Evolutionary conservation across 225 moss, liverwort and hornwort species (phyloP).

Genomic region (Asterella californica): DNA sequence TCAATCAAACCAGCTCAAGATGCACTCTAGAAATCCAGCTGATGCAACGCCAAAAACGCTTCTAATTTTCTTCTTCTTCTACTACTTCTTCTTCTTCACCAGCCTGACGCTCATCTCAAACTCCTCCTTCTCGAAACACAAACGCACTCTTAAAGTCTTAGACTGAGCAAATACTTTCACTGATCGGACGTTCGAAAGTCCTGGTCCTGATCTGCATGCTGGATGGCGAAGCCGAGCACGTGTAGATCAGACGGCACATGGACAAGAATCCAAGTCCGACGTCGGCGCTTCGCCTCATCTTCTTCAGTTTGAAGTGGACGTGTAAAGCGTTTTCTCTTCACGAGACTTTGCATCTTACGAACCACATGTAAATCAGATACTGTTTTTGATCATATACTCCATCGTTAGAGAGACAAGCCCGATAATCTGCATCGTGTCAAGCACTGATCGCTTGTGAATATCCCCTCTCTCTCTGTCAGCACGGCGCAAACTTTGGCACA

Average conservation of each 20-base stretch:
- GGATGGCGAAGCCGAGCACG: background rate
- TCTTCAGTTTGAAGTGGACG: background rate
- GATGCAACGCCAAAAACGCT: background rate
- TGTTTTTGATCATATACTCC: too few species aligned
- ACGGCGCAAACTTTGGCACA: too few species aligned
- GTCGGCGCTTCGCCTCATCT: background rate
- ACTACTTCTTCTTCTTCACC: background rate
- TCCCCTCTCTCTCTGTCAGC: too few species aligned
- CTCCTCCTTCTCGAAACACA: background rate
- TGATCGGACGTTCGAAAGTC: too few species aligned
- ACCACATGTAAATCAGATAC: too few species aligned
- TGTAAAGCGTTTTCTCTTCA: background rate
- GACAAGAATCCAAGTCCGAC: background rate
- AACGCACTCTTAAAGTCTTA: background rate
- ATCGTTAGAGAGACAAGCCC: too few species aligned
- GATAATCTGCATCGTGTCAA: too few species aligned
- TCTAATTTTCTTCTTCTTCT: background rate
- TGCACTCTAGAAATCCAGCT: background rate
- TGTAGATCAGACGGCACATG: background rate
- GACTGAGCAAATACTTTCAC: background rate
- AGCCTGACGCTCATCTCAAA: background rate
- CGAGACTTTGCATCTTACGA: too few species aligned
- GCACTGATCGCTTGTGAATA: too few species aligned
- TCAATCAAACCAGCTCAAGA: too few species aligned
- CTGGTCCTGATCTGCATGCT: background rate